phyloP scores from a whole-genome alignment of 225 moss, liverwort and hornwort genomes.

The Climacium dendroides region DNA sequence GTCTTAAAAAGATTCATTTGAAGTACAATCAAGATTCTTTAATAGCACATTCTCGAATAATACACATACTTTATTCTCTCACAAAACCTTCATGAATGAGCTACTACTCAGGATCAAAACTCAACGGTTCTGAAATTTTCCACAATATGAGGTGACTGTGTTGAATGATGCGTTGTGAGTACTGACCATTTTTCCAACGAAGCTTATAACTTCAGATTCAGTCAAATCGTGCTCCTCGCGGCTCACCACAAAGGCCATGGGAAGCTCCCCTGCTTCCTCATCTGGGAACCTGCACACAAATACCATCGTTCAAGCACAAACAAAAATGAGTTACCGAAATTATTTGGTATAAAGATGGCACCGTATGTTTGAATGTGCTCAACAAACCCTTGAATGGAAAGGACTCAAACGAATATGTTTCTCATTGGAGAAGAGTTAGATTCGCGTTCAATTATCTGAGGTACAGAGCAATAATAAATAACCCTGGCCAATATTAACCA shows the following conservation, averaged over 20 bases:
- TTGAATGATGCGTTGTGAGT: neutral
- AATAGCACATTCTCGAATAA: neutral
- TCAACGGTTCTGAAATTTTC: too few species aligned
- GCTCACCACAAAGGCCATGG: slow-evolving; percentile 35
- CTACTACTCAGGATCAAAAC: neutral
- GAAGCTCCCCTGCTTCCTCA: slow-evolving; percentile 39
- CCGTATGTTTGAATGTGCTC: neutral
- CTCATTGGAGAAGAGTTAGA: neutral
- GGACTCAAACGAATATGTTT: too few species aligned
- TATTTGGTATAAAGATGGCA: too few species aligned
- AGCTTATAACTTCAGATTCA: slow-evolving; percentile 11
- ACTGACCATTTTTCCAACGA: slow-evolving; percentile 17
- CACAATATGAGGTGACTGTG: too few species aligned
- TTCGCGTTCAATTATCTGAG: neutral
- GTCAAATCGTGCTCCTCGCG: neutral
- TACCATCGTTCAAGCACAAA: neutral
- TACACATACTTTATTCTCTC: neutral
- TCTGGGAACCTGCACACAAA: slow-evolving; percentile 21
- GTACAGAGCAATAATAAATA: neutral
- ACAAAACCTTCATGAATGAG: neutral
- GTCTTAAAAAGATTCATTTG: neutral
- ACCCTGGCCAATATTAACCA: neutral
- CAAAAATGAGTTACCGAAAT: neutral
- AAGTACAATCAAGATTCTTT: neutral
- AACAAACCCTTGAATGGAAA: too few species aligned